phyloP scores from a whole-genome alignment of 495 filamentous ascomycete genomes.

The Tirmania nivea region DNA sequence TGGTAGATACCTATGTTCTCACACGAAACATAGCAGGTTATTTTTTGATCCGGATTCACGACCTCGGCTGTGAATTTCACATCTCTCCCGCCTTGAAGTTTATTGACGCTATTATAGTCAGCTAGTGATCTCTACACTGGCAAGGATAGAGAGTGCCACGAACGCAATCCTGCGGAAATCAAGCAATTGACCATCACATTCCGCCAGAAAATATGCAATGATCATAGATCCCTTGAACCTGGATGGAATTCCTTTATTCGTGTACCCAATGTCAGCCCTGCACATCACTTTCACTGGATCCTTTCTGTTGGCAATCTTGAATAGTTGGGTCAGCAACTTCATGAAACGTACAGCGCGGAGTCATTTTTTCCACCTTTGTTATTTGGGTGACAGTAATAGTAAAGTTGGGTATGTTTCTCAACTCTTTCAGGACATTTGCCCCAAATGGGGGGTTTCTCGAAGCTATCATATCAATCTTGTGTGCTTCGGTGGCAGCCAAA shows the following conservation, averaged over 20 bases:
- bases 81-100: conserved; percentile 40
- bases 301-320: conserved; percentile 8
- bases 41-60: conserved; percentile 30
- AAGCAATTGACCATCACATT: conserved; percentile 48
- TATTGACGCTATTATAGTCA: conserved; percentile 31
- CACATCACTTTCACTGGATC: conserved; percentile 35
- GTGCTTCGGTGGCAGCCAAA: conserved; percentile 43
- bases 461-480: conserved; percentile 53
- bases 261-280: conserved; percentile 46
- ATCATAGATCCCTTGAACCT: conserved; percentile 41
- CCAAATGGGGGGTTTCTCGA: conserved; percentile 73
- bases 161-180: conserved; percentile 32
- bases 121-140: no score
- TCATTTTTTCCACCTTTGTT: conserved; percentile 3
- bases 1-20: conserved; percentile 50
- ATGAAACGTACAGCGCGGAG: not conserved
- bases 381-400: conserved; percentile 26
- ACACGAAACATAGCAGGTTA: conserved; percentile 60
- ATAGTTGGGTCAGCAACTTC: not conserved
- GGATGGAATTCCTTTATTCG: conserved; percentile 41
- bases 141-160: not conserved
- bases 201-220: conserved; percentile 51
- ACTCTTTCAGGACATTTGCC: conserved; percentile 35
- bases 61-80: conserved; percentile 40
- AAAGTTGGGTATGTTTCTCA: conserved; percentile 57